These are phyloP conservation scores for Talaromyces islandicus DNA, from an alignment of 2,329 filamentous ascomycete species.

Conservation along the genomic window DNA sequence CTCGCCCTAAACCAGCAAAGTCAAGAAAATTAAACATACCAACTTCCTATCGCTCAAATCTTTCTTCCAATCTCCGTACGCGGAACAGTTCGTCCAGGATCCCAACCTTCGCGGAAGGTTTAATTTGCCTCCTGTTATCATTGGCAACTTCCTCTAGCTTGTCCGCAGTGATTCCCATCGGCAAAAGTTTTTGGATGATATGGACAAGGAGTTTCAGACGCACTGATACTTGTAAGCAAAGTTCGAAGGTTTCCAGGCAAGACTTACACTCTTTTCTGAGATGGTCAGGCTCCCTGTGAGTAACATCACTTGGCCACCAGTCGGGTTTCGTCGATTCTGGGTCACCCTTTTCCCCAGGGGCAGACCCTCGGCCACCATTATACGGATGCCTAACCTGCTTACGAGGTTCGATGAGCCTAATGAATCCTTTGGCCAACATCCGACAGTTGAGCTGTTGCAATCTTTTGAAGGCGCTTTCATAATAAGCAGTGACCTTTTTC, in stretches of 20 bases:
- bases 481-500: conserved; percentile 33
- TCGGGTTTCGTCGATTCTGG: conserved; percentile 41
- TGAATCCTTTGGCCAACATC: conserved; percentile 40
- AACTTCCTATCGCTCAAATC: conserved; percentile 35
- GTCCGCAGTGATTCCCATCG: conserved; percentile 30
- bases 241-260: not conserved
- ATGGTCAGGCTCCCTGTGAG: conserved; percentile 46
- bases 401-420: conserved; percentile 42
- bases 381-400: conserved; percentile 46
- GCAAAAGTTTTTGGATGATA: conserved; percentile 34
- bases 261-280: conserved; percentile 40
- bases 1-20: not conserved
- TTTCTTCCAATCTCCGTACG: conserved; percentile 35
- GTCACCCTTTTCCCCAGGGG: conserved; percentile 33
- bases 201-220: conserved; percentile 29
- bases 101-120: conserved; percentile 27
- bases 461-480: conserved; percentile 34
- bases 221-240: conserved; percentile 1
- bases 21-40: conserved; percentile 22
- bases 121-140: conserved; percentile 33
- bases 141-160: conserved; percentile 35
- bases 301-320: conserved; percentile 40
- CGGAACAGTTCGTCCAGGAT: conserved; percentile 38
- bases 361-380: conserved; percentile 38
- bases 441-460: conserved; percentile 44